A percentile compares a stretch with the other conserved stretches of the same genome.
These are phyloP conservation scores for Fusarium pseudocircinatum DNA, from an alignment of 2,329 filamentous ascomycete genomes.

Conservation along the genomic window DNA sequence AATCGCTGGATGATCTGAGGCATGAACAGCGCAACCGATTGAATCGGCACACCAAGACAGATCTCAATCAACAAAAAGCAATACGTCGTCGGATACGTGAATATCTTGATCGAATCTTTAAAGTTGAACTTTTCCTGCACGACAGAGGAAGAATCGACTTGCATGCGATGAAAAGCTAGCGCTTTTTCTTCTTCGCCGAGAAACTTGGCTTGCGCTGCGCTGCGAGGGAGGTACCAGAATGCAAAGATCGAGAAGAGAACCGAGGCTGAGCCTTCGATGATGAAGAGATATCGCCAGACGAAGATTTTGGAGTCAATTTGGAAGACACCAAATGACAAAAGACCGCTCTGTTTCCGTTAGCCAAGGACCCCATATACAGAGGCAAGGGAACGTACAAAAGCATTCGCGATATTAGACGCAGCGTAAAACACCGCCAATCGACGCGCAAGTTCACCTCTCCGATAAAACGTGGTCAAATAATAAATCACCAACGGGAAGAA, in stretches of 20 bases:
- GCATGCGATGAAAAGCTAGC: constrained; percentile 6
- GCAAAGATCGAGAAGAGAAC: constrained; percentile 7
- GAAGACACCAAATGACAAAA: constrained; percentile 4
- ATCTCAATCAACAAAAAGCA: constrained; percentile 20
- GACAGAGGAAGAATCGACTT: constrained; percentile 11
- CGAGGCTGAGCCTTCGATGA: constrained; percentile 7
- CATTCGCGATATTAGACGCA: constrained; percentile 8
- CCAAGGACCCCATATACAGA: fast-evolving
- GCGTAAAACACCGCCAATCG: constrained; percentile 11
- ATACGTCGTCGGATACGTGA: constrained; percentile 9
- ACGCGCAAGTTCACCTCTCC: constrained; percentile 7
- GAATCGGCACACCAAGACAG: constrained; percentile 9
- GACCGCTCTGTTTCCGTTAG: background rate
- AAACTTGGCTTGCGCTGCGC: constrained; percentile 1
- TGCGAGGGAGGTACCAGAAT: constrained; percentile 15
- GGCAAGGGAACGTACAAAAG: background rate
- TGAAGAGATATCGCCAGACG: constrained; percentile 11
- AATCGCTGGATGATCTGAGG: constrained; percentile 12
- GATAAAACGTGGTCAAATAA: constrained; percentile 10
- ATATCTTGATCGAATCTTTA: constrained; percentile 15
- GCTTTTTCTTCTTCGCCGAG: constrained; percentile 8
- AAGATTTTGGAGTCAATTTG: constrained; percentile 6
- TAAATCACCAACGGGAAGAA: constrained; percentile 19
- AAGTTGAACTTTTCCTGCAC: constrained; percentile 17
- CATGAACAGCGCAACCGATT: constrained; percentile 11